Evolutionary conservation across 495 filamentous ascomycete species (phyloP), one percentile per base, ranked within the genome.

Genomic region (Penicillium cataractarum): DNA sequence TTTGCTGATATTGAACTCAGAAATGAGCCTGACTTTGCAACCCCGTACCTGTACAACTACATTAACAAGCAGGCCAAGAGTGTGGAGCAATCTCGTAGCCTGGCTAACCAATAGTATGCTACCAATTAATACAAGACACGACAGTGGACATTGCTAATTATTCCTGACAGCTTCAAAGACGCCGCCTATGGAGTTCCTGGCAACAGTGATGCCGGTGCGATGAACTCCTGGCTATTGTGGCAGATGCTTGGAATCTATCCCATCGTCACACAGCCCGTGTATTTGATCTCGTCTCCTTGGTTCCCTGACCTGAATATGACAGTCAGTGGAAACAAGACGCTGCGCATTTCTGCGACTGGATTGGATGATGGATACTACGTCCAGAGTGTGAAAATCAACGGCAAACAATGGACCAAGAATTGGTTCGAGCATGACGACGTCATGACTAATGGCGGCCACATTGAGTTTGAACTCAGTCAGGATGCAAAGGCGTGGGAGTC

Each of bases 231-330:
- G 84, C 75, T 89, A 15, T 66, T 90, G 24, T 90, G 86, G 87
- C 86, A 85, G 57, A 87, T 90, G 78, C 76, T 90, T n/a, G 88
- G 88, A 0, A 80, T 90, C 17, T 90, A 88, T 66, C 88, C 87
- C 0, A 76, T 90, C 22, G 86, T 83, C 7, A 86, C 83, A 1
- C 85, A 88, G 67, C 85, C 87, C 0, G 86, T 84, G 4, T 90
- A 90, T 67, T 79, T 90, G 22, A 71, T 90, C 60, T 83, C 77
- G 0, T 85, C 84, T 12, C 87, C 87, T 0, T 89, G 86, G 86
- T 87, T 90, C 71, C 66, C 71, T 0, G 76, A 87, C 59, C 70
- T 88, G 40, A 83, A 79, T 4, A 82, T 90, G 71, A 77, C 80
- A 4, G 77, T 89, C 35, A 84, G 80, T 31, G 75, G 66, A 8